Evolutionary conservation across 805 yeast genomes (phyloP), one percentile per base, ranked within the genome.

Genomic region (Cyberlindnera euphorbiiphila): DNA sequence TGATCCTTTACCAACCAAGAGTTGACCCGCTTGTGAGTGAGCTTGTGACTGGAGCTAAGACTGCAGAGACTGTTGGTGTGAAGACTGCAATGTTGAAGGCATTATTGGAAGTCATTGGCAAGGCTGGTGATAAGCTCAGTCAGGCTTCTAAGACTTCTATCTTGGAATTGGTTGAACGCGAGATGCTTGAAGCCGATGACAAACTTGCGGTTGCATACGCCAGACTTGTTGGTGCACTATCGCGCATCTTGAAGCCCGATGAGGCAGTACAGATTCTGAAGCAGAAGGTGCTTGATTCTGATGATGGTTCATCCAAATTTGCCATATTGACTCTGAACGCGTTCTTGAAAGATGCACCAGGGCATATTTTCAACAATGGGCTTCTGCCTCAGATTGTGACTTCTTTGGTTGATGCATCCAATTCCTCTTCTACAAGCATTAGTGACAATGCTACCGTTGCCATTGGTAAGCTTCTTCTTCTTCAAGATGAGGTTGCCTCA

Each of bases 1-100:
- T 93, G 56, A 85, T 91, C 53, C 82, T 80, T 54, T 80, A 82
- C 56, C 97, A 89, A 62, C 89, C 97, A 7, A 76, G 97, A 56
- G 89, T 91, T 38, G 98, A 91, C 60, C 95, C 97, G 4, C 72
- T 91, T 39, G 87, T 88, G 6, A 72, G 85, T 27, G 98, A 91
- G 57, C 70, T 89, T 43, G 79, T 88, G 11, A 62, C 76, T 30
- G 93, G 93, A 36, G 85, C 86, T 11, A 81, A 75, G 52, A 68
- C 69, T 41, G 69, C 85, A 15, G 68, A 70, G n/a, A 79, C 76
- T 42, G 63, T 64, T 30, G 91, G 87, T 37, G 88, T 88, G 18
- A 84, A 84, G 50, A 76, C 85, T 9, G 85, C 97, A 0, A 85
- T 89, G 83, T 68, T 88, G 51, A 78, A 78, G 51, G 97, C 95